These are phyloP conservation scores for Globisporangium sylvaticum DNA, from an alignment of 352 stramenopile species.

Conservation along the genomic window DNA sequence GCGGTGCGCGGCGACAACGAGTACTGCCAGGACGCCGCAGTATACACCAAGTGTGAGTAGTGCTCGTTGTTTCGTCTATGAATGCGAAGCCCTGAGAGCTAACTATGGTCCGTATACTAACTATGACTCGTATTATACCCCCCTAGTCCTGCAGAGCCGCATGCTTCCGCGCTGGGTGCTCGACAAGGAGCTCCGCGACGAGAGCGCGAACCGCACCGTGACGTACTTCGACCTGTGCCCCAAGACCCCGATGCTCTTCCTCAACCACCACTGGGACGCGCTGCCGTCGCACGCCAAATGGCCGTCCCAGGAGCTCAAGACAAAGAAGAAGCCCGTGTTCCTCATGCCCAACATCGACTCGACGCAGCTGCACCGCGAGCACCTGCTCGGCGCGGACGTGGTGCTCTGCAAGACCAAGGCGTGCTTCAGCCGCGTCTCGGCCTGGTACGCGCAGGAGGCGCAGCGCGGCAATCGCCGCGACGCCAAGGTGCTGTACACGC, in stretches of 20 bases:
- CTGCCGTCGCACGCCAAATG: conserved; percentile 3
- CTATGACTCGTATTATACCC: background rate
- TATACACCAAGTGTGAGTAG: conserved; percentile 59
- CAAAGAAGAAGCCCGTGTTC: conserved; percentile 36
- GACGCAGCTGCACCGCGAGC: conserved; percentile 34
- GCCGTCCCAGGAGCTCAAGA: conserved; percentile 19
- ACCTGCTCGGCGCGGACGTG: conserved; percentile 49
- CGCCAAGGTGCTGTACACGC: conserved; percentile 42
- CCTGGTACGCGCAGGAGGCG: conserved; percentile 44
- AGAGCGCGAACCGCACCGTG: background rate
- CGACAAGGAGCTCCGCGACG: background rate
- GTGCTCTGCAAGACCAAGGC: conserved; percentile 60
- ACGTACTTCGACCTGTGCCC: conserved; percentile 59
- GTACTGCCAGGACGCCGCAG: conserved; percentile 70
- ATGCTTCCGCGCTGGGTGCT: conserved; percentile 11
- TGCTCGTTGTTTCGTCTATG: background rate
- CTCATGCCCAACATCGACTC: conserved; percentile 56
- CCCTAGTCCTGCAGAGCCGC: conserved; percentile 7
- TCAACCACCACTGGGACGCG: conserved; percentile 57
- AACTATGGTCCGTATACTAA: no score
- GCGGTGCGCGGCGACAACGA: conserved; percentile 38
- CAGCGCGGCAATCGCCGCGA: conserved; percentile 37
- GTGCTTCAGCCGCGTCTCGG: conserved; percentile 34
- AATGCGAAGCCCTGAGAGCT: background rate
- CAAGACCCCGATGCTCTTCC: conserved; percentile 42